Percentiles rank a stretch among this genome's conserved stretches.
Conservation (phyloP, 2,329 filamentous ascomycete species). For the Hypoxylon sp. region DNA sequence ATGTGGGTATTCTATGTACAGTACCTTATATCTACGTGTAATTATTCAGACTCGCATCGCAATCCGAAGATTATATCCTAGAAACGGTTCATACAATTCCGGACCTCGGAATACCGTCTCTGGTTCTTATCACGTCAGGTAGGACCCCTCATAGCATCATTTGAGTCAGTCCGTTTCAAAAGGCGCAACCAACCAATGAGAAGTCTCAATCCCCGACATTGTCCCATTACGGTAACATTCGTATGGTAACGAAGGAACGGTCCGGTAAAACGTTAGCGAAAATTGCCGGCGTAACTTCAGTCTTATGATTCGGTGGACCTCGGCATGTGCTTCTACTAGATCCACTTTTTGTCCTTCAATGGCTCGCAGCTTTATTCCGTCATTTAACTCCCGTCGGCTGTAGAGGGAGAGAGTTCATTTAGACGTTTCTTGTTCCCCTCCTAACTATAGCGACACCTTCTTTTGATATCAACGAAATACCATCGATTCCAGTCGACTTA, state of each 20-base stretch:
- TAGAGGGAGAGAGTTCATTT: constrained; percentile 10
- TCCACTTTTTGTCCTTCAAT: constrained; percentile 6
- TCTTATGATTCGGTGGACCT: constrained; percentile 29
- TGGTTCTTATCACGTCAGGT: constrained; percentile 6
- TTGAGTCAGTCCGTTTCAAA: constrained; percentile 14
- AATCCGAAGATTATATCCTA: too few species aligned
- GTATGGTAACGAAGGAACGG: too few species aligned
- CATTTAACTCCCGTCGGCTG: constrained; percentile 31
- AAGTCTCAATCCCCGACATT: constrained; percentile 3
- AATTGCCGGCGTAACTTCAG: constrained; percentile 33
- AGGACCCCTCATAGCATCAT: constrained; percentile 1
- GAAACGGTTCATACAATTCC: constrained; percentile 1
- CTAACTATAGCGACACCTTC: constrained; percentile 3
- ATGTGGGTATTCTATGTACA: too few species aligned
- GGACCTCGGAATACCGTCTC: constrained; percentile 6
- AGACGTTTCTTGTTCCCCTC: too few species aligned
- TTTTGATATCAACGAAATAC: not conserved
- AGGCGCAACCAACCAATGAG: constrained; percentile 10
- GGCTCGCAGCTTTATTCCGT: constrained; percentile 28
- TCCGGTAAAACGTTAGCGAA: constrained; percentile 25
- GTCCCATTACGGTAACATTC: constrained; percentile 18
- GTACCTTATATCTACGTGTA: too few species aligned
- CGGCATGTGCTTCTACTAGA: constrained; percentile 33
- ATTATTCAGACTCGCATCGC: too few species aligned
- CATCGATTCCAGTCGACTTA: not conserved